Percentiles rank a stretch among this genome's conserved stretches.
Conservation (phyloP, 2,329 filamentous ascomycete species). For the Fusarium lateritium region DNA sequence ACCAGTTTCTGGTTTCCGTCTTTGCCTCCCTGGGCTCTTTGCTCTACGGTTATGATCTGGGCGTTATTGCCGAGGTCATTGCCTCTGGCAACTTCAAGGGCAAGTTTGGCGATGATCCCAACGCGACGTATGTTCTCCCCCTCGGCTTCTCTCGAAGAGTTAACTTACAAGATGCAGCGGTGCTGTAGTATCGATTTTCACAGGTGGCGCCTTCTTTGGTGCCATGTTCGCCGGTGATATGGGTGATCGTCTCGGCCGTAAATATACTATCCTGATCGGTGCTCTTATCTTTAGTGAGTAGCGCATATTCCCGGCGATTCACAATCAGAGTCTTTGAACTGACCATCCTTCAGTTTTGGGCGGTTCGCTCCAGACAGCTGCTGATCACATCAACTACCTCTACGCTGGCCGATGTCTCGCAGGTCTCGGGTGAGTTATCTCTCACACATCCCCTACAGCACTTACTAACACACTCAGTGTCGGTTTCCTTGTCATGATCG, state of each 20-base stretch:
- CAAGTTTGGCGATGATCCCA: slow-evolving; percentile 20
- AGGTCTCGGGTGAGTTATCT: slow-evolving; percentile 63
- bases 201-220: slow-evolving; percentile 81
- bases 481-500: slow-evolving; percentile 44
- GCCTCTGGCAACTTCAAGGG: slow-evolving; percentile 26
- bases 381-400: slow-evolving; percentile 70
- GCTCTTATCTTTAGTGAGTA: slow-evolving; percentile 71
- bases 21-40: slow-evolving; percentile 33
- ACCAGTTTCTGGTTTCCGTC: slow-evolving; percentile 63
- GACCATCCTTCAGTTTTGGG: slow-evolving; percentile 65
- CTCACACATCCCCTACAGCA: not conserved
- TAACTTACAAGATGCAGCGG: slow-evolving; percentile 8
- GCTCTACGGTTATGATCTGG: slow-evolving; percentile 33
- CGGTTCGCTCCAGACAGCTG: slow-evolving; percentile 79
- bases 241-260: slow-evolving; percentile 77
- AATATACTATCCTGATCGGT: slow-evolving; percentile 79
- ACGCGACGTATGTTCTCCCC: slow-evolving; percentile 17
- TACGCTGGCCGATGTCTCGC: slow-evolving; percentile 79
- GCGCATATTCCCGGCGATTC: too few relatives aligned
- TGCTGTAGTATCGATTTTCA: slow-evolving; percentile 77
- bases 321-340: too few relatives aligned
- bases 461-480: slow-evolving; percentile 33
- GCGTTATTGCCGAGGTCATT: slow-evolving; percentile 35
- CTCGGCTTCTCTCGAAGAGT: accelerated
- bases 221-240: slow-evolving; percentile 73